phyloP scores from a whole-genome alignment of 768 basidiomycete species.

The Pisolithus sp. region DNA sequence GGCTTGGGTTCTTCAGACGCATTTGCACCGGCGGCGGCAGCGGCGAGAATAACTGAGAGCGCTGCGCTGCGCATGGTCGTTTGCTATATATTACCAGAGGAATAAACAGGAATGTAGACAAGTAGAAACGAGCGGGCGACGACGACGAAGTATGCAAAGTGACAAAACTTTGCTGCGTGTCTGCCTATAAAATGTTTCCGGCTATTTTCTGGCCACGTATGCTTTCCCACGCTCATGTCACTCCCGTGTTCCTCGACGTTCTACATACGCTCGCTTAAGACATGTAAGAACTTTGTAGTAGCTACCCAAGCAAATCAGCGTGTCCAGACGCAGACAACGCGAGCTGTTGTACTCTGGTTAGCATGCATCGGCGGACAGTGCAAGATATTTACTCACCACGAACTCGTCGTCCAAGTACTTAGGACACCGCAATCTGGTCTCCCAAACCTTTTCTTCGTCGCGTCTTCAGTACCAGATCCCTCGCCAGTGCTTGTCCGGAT shows the following conservation, averaged over 20 bases:
- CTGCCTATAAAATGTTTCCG: constrained; percentile 30
- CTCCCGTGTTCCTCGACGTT: background rate
- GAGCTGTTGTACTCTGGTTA: constrained; percentile 44
- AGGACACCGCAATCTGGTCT: constrained; percentile 93
- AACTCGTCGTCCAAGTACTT: constrained; percentile 98
- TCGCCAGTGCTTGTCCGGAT: constrained; percentile 88
- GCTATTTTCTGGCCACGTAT: constrained; percentile 39
- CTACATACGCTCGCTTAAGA: constrained; percentile 6
- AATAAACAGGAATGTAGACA: constrained; percentile 3
- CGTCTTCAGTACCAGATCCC: constrained; percentile 95
- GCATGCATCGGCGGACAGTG: background rate
- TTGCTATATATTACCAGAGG: constrained; percentile 52
- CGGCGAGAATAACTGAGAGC: constrained; percentile 61
- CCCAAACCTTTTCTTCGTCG: constrained; percentile 93
- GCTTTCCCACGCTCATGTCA: constrained; percentile 31
- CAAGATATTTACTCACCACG: constrained; percentile 51
- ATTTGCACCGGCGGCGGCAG: constrained; percentile 57
- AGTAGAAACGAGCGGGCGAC: constrained; percentile 33
- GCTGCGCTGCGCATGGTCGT: constrained; percentile 76
- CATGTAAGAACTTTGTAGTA: constrained; percentile 4
- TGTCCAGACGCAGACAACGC: constrained; percentile 95
- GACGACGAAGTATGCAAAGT: constrained; percentile 18
- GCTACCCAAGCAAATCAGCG: constrained; percentile 76
- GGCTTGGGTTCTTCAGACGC: constrained; percentile 61
- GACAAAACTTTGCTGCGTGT: constrained; percentile 3